Percentiles rank a stretch among this genome's conserved stretches.
Evolutionary conservation across 768 basidiomycete species (phyloP).

Genomic region (Lactarius deliciosus): DNA sequence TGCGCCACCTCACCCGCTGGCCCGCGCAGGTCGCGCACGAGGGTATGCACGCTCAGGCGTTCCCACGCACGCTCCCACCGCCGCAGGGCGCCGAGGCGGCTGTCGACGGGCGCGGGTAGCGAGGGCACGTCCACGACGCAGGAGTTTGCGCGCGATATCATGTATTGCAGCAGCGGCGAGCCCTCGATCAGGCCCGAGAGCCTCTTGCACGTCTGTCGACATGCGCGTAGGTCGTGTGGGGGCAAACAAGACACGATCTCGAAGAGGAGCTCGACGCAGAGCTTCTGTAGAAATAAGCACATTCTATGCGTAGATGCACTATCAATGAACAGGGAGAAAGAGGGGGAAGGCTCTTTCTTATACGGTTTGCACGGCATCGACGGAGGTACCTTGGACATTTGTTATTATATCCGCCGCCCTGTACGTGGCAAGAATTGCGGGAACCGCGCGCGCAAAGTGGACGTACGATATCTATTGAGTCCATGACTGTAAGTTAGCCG

Average conservation of each 20-base stretch:
- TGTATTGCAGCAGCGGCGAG: background rate
- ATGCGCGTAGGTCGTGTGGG: background rate
- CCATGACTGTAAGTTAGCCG: background rate
- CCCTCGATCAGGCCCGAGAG: background rate
- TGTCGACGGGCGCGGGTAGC: background rate
- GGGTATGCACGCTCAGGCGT: background rate
- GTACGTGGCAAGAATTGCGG: background rate
- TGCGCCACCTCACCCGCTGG: background rate
- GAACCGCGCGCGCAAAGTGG: background rate
- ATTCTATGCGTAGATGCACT: background rate
- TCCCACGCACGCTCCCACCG: background rate
- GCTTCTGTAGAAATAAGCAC: background rate
- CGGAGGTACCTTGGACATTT: background rate
- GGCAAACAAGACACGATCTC: background rate
- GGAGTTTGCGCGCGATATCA: background rate
- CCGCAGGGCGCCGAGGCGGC: background rate
- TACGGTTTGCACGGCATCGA: conserved; percentile 1
- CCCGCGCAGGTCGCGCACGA: background rate
- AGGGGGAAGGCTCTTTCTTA: background rate
- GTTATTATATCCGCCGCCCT: background rate
- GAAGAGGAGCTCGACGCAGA: background rate
- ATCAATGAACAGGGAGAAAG: background rate
- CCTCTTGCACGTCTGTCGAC: background rate
- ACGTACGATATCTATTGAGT: background rate
- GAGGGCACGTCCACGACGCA: background rate